phyloP scores from a whole-genome alignment of 2,329 filamentous ascomycete genomes.

The Apiospora koreana region DNA sequence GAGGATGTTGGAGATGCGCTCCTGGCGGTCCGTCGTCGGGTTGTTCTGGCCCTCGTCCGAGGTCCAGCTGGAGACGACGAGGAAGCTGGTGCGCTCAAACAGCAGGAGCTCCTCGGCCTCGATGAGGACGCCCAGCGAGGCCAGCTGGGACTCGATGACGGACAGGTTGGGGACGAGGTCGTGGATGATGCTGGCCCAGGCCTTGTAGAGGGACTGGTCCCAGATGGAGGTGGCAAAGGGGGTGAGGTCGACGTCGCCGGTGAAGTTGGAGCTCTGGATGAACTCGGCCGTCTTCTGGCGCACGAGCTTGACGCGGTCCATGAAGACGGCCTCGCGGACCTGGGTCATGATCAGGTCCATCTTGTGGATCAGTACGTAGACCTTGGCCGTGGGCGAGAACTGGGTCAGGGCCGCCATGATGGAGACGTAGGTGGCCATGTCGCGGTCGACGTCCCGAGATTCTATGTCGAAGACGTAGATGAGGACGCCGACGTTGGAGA shows the following conservation, averaged over 20 bases:
- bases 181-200: constrained; percentile 98
- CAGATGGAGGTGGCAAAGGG: constrained; percentile 97
- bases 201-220: constrained; percentile 98
- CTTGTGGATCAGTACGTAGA: constrained; percentile 97
- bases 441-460: constrained; percentile 88
- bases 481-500: constrained; percentile 91
- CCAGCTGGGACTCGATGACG: constrained; percentile 84
- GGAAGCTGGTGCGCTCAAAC: constrained; percentile 93
- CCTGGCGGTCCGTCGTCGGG: constrained; percentile 88
- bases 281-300: constrained; percentile 68
- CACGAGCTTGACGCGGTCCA: constrained; percentile 78
- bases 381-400: constrained; percentile 76
- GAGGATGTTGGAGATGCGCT: constrained; percentile 93
- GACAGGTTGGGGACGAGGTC: constrained; percentile 92
- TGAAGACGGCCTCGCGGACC: constrained; percentile 78
- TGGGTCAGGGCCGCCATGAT: constrained; percentile 88
- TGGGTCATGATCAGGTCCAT: constrained; percentile 91
- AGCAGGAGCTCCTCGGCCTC: constrained; percentile 92
- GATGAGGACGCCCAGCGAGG: constrained; percentile 79
- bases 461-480: constrained; percentile 99
- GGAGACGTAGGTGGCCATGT: constrained; percentile 87
- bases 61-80: constrained; percentile 92
- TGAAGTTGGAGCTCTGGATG: constrained; percentile 40
- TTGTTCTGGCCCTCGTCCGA: constrained; percentile 74
- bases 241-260: constrained; percentile 65